phyloP scores from a whole-genome alignment of 306 rosid species.

The Medicago lupulina region DNA sequence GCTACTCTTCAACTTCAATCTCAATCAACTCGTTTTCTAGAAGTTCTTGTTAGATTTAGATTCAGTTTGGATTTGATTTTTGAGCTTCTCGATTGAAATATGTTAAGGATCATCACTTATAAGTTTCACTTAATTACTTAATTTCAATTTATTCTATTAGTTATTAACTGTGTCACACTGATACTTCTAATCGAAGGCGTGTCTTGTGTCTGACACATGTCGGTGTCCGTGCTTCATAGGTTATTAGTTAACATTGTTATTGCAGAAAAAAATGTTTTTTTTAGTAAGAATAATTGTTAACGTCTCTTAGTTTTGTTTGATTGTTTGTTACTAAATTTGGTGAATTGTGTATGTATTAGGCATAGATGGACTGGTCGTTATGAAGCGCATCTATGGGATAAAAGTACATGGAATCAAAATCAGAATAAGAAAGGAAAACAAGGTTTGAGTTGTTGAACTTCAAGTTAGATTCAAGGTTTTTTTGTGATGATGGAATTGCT shows the following conservation, averaged over 20 bases:
- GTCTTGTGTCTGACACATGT: too few relatives aligned
- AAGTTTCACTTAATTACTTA: background rate
- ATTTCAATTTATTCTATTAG: background rate
- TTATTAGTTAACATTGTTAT: background rate
- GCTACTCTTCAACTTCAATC: background rate
- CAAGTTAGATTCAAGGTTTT: background rate
- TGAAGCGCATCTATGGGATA: constrained; percentile 99
- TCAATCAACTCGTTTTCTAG: background rate
- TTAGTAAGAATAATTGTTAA: background rate
- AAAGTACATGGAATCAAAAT: constrained; percentile 98
- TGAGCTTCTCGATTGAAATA: background rate
- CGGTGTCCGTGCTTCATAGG: background rate
- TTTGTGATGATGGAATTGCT: constrained; percentile 41
- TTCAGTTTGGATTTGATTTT: background rate
- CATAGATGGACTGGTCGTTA: constrained; percentile 99
- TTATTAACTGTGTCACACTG: too few relatives aligned
- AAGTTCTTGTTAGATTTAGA: background rate
- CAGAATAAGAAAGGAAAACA: constrained; percentile 99
- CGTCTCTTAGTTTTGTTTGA: background rate
- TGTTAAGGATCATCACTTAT: background rate
- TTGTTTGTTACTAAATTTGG: constrained; percentile 10
- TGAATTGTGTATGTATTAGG: constrained; percentile 54
- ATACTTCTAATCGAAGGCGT: too few relatives aligned
- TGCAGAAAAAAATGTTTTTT: too few relatives aligned
- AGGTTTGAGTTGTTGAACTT: constrained; percentile 54